Evolutionary conservation across 352 stramenopile genomes (phyloP).

Genomic region (Phytophthora podocarpi): DNA sequence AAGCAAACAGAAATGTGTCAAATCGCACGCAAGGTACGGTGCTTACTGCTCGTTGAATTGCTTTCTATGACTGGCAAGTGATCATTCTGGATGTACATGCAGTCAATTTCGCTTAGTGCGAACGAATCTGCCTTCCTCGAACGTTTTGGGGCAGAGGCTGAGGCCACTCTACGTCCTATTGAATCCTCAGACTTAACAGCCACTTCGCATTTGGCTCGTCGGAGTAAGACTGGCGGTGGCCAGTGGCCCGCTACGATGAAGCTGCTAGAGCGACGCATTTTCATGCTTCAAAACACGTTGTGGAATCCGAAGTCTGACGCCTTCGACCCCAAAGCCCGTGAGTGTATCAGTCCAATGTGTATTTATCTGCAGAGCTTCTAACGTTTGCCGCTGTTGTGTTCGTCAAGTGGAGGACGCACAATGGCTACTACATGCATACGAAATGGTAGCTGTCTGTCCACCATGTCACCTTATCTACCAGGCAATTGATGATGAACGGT

Average conservation of each 20-base stretch:
- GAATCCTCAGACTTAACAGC: constrained; percentile 11
- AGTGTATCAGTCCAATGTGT: no score
- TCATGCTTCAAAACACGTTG: constrained; percentile 72
- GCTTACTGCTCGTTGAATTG: background rate
- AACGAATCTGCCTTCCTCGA: constrained; percentile 64
- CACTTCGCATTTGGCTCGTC: constrained; percentile 8
- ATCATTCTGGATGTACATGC: background rate
- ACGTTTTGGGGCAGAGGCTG: constrained; percentile 56
- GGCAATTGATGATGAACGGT: constrained; percentile 49
- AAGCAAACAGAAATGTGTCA: constrained; percentile 47
- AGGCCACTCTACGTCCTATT: constrained; percentile 38
- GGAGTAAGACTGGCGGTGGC: background rate
- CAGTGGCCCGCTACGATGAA: constrained; percentile 22
- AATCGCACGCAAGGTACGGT: constrained; percentile 62
- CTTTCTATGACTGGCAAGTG: background rate
- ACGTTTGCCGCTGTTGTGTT: constrained; percentile 1
- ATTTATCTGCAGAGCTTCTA: background rate
- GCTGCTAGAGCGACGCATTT: constrained; percentile 64
- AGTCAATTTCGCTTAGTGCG: constrained; percentile 67
- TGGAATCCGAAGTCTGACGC: constrained; percentile 72
- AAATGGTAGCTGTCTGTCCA: constrained; percentile 51
- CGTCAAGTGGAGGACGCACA: constrained; percentile 52
- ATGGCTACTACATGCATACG: constrained; percentile 50
- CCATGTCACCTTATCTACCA: constrained; percentile 62
- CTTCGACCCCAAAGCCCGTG: constrained; percentile 58